These are phyloP conservation scores for Solanum bulbocastanum DNA, from an alignment of 257 asterid species.

Conservation along the genomic window DNA sequence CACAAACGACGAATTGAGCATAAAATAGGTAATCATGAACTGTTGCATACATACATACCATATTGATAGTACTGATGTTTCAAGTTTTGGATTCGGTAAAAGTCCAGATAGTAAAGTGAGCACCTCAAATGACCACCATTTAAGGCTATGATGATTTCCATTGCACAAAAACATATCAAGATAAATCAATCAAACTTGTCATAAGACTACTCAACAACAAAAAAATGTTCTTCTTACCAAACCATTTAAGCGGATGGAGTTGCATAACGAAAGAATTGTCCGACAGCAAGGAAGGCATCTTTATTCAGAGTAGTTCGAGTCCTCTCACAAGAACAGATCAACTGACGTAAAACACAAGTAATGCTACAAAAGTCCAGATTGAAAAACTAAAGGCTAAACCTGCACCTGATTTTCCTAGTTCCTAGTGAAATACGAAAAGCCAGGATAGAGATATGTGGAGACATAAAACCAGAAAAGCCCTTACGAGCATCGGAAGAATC, in stretches of 20 bases:
- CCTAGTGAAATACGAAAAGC: constrained; percentile 27
- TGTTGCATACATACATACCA: constrained; percentile 23
- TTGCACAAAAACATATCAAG: neutral
- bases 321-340: constrained; percentile 27
- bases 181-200: neutral
- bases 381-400: constrained; percentile 38
- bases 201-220: neutral
- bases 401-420: constrained; percentile 35
- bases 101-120: constrained; percentile 45
- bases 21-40: neutral
- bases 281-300: constrained; percentile 26
- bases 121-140: constrained; percentile 63
- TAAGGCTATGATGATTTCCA: constrained; percentile 25
- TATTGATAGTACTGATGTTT: constrained; percentile 54
- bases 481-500: constrained; percentile 34
- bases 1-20: neutral
- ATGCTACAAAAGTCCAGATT: constrained; percentile 33
- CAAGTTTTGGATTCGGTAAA: constrained; percentile 54
- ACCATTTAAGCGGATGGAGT: constrained; percentile 56
- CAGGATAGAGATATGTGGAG: constrained; percentile 42
- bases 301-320: constrained; percentile 21
- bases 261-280: constrained; percentile 36
- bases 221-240: constrained; percentile 25
- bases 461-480: constrained; percentile 24
- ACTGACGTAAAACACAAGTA: constrained; percentile 29